phyloP scores from a whole-genome alignment of 495 filamentous ascomycete species.

The Penicillium soppii region DNA sequence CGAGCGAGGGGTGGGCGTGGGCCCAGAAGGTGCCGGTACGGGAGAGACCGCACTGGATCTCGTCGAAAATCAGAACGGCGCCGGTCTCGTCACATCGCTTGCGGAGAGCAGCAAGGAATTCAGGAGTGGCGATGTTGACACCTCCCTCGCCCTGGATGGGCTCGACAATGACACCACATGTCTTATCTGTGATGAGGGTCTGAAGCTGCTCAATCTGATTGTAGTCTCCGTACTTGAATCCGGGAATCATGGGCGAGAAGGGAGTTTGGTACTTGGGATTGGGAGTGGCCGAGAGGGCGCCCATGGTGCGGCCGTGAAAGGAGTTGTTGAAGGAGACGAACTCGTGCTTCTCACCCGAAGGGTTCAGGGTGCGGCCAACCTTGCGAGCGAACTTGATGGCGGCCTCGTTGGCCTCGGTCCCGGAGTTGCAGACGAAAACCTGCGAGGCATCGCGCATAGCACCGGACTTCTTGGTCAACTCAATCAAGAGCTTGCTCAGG shows the following conservation, averaged over 20 bases:
- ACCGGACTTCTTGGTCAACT: slow-evolving; percentile 69
- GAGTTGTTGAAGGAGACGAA: slow-evolving; percentile 85
- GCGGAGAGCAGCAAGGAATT: slow-evolving; percentile 77
- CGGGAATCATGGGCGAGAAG: slow-evolving; percentile 92
- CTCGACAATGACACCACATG: slow-evolving; percentile 94
- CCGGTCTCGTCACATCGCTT: slow-evolving; percentile 81
- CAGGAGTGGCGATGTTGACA: slow-evolving; percentile 75
- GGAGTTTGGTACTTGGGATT: slow-evolving; percentile 98
- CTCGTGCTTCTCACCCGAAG: slow-evolving; percentile 73
- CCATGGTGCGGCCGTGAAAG: slow-evolving; percentile 98
- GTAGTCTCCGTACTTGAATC: slow-evolving; percentile 82
- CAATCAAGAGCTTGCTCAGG: slow-evolving; percentile 80
- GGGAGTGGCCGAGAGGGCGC: slow-evolving; percentile 86
- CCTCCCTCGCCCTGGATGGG: slow-evolving; percentile 98
- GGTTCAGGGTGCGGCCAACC: slow-evolving; percentile 70
- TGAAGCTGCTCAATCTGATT: slow-evolving; percentile 74
- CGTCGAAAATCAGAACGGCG: slow-evolving; percentile 88
- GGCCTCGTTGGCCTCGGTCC: slow-evolving; percentile 94
- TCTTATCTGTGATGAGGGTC: slow-evolving; percentile 73
- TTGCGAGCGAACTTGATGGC: slow-evolving; percentile 97
- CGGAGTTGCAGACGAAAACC: slow-evolving; percentile 93
- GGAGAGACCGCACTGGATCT: slow-evolving; percentile 92
- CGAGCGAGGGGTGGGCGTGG: slow-evolving; percentile 63
- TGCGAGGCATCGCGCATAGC: slow-evolving; percentile 77
- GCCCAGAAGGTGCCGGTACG: slow-evolving; percentile 91